These are phyloP conservation scores for Pisolithus microcarpus DNA, from an alignment of 768 basidiomycete genomes.

Conservation along the genomic window DNA sequence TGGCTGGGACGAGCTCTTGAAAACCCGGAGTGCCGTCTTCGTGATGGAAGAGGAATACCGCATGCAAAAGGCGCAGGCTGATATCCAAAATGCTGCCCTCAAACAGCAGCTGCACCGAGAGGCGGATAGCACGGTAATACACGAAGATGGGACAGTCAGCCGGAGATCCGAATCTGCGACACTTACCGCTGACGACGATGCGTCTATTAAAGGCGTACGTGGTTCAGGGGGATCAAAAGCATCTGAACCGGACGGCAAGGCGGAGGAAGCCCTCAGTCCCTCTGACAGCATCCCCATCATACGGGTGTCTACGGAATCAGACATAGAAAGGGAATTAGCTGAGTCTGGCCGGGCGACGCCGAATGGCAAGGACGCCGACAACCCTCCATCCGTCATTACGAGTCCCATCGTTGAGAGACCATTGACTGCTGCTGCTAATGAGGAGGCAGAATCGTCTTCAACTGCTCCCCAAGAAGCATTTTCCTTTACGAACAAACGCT, in stretches of 20 bases:
- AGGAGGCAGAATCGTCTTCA: slow-evolving; percentile 21
- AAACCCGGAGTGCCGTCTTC: slow-evolving; percentile 89
- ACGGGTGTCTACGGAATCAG: slow-evolving; percentile 67
- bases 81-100: slow-evolving; percentile 41
- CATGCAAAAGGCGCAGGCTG: slow-evolving; percentile 83
- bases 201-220: slow-evolving; percentile 58
- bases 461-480: slow-evolving; percentile 51
- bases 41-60: slow-evolving; percentile 99
- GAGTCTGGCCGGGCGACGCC: slow-evolving; percentile 13
- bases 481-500: slow-evolving; percentile 91
- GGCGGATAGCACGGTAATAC: slow-evolving; percentile 37
- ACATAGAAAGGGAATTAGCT: slow-evolving; percentile 39
- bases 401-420: slow-evolving; percentile 35
- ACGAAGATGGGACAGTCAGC: slow-evolving; percentile 55
- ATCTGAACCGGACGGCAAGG: slow-evolving; percentile 26
- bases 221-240: slow-evolving; percentile 20
- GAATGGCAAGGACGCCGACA: slow-evolving; percentile 27
- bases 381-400: slow-evolving; percentile 28
- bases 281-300: slow-evolving; percentile 54
- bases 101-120: slow-evolving; percentile 23
- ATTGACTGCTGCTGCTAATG: slow-evolving; percentile 34
- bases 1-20: slow-evolving; percentile 97
- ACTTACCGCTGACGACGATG: slow-evolving; percentile 50
- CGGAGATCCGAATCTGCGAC: slow-evolving; percentile 20
- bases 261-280: slow-evolving; percentile 6